Conservation (phyloP, 495 filamentous ascomycete species). For the Xylaria acuta region DNA sequence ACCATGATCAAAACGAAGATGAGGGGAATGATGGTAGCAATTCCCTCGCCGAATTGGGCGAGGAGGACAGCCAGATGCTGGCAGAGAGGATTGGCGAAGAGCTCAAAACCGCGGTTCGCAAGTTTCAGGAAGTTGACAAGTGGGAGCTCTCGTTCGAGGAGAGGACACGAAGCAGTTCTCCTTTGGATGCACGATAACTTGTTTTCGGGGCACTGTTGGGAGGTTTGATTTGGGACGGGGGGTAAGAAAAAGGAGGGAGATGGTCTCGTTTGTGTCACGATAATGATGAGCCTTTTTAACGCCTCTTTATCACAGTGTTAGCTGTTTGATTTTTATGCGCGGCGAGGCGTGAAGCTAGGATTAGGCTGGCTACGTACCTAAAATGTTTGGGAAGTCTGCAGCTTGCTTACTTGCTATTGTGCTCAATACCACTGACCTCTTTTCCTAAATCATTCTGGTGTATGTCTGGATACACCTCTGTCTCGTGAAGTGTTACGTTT, state of each 20-base stretch:
- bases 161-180: constrained; percentile 45
- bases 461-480: not conserved
- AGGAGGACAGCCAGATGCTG: constrained; percentile 39
- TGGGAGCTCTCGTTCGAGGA: constrained; percentile 58
- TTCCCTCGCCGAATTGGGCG: constrained; percentile 1
- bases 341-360: constrained; percentile 8
- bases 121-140: constrained; percentile 59
- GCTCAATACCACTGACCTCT: constrained; percentile 12
- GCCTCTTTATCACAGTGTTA: constrained; percentile 14
- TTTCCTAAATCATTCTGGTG: not conserved
- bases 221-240: not conserved
- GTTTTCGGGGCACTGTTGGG: not conserved
- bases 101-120: constrained; percentile 52
- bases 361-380: constrained; percentile 19
- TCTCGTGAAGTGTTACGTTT: not conserved
- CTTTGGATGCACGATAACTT: constrained; percentile 43
- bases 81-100: constrained; percentile 44
- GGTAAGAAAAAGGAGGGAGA: not conserved
- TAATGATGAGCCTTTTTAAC: constrained; percentile 12
- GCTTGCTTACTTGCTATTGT: constrained; percentile 18
- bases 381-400: not conserved
- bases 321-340: constrained; percentile 12
- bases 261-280: not conserved
- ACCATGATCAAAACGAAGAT: constrained; percentile 39
- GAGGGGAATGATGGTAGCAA: constrained; percentile 23